Evolutionary conservation across 441 rosid genomes (phyloP), one percentile per base, ranked within the genome.

Genomic region (Eruca vesicaria): DNA sequence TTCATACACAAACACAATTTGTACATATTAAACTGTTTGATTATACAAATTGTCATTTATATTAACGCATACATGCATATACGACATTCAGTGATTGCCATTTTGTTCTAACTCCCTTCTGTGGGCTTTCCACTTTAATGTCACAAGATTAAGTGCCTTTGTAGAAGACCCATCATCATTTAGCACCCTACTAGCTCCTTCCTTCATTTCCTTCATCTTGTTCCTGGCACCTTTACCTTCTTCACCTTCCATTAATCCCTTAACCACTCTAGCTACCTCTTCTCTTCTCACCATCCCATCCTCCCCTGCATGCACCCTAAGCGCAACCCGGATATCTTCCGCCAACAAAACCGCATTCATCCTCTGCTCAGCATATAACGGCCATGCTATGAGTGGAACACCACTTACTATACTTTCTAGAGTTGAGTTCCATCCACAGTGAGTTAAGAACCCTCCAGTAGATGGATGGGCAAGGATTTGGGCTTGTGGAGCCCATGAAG

Each of bases 371-470:
- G 86, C 82, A n/a, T 64, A 83, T 8, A 80, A 71, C 11, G 82
- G 86, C 84, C 86, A 83, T 5, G 84, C 84, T 31, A 80, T 78
- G 11, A 83, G 63, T 3, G 82, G 82, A 21, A 83, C 63, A 1
- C 86, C 86, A 6, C 76, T 68, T 16, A 80, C 86, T 7, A 83
- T 19, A 23, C 86, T 68, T 53, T 79, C 84, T 16, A 81, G 29
- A 9, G 55, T 35, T n/a, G 86, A 83, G 15, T 83, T 83, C 86
- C 86, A 83, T 45, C 86, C 82, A 9, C 84, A 83, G 4, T 83
- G 84, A 6, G 77, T 81, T 29, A 83, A 23, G 50, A 83, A 83
- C 64, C 83, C 83, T 18, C 86, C 83, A 0, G 83, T 84, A 0
- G 86, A 83, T 48, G 68, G 80, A 66, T 83, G 86, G 1, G 75